Evolutionary conservation across 225 moss, liverwort and hornwort genomes (phyloP).

Genomic region (Polytrichum commune): DNA sequence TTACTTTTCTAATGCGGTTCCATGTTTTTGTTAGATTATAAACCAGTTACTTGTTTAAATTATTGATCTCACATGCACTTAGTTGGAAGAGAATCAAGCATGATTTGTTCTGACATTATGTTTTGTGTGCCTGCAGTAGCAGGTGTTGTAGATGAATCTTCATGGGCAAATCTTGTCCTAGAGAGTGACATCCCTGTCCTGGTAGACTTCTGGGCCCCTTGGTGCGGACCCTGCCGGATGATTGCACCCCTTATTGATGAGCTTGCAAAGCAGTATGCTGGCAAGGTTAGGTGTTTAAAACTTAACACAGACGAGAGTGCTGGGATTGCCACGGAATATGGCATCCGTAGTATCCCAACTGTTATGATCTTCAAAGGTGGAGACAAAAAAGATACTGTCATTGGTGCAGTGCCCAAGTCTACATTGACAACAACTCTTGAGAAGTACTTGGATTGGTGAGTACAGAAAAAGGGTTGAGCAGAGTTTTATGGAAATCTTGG

Average conservation of each 20-base stretch:
- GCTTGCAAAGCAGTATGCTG: constrained; percentile 74
- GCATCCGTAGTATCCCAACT: constrained; percentile 90
- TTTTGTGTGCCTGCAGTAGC: constrained; percentile 31
- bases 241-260: constrained; percentile 88
- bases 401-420: constrained; percentile 82
- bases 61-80: background rate
- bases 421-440: constrained; percentile 76
- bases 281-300: constrained; percentile 84
- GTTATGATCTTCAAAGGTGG: constrained; percentile 91
- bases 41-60: background rate
- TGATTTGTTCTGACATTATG: constrained; percentile 8
- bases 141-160: constrained; percentile 61
- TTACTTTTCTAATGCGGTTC: background rate
- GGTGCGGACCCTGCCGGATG: constrained; percentile 98
- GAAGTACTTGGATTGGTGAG: constrained; percentile 80
- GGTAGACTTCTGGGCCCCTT: constrained; percentile 96
- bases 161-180: constrained; percentile 69
- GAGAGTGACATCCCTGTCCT: constrained; percentile 73
- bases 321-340: constrained; percentile 77
- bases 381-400: constrained; percentile 86
- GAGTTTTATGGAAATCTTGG: background rate
- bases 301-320: constrained; percentile 93
- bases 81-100: constrained; percentile 6
- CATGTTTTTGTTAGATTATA: background rate
- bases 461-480: constrained; percentile 7